These are phyloP conservation scores for Rhynchospora tenuis DNA, from an alignment of 176 grass and related monocot genomes.

Conservation along the genomic window DNA sequence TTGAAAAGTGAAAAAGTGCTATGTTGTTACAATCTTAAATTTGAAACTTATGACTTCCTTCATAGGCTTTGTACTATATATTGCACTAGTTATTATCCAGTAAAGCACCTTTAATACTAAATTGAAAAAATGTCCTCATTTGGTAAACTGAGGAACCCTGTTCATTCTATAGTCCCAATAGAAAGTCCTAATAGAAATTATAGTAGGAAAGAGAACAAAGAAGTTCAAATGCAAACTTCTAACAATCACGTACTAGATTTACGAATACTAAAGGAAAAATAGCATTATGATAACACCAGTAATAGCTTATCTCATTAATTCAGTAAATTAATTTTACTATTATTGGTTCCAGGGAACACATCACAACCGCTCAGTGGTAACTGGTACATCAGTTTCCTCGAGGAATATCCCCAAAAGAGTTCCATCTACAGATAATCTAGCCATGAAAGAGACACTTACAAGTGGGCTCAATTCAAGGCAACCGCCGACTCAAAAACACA, in stretches of 20 bases:
- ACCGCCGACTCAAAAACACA: slow-evolving; percentile 22
- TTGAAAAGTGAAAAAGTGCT: not conserved
- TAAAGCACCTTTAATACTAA: not conserved
- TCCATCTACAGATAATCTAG: slow-evolving; percentile 37
- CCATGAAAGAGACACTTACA: slow-evolving; percentile 45
- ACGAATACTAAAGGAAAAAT: not conserved
- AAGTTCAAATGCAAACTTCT: slow-evolving; percentile 19
- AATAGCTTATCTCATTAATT: slow-evolving; percentile 1
- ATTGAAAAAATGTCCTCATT: not conserved
- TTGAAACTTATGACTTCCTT: not conserved
- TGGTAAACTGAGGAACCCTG: not conserved
- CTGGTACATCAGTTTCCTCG: slow-evolving; percentile 41
- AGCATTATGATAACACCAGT: slow-evolving; percentile 16
- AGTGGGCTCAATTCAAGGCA: slow-evolving; percentile 19
- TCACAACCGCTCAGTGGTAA: slow-evolving; percentile 37
- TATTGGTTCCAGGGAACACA: slow-evolving; percentile 41
- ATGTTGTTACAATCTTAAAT: not conserved
- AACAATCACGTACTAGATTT: not conserved
- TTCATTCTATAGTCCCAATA: not conserved
- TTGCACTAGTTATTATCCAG: not conserved
- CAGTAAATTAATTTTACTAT: slow-evolving; percentile 30
- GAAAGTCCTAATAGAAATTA: not conserved
- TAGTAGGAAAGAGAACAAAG: not conserved
- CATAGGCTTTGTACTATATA: not conserved
- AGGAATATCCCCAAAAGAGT: slow-evolving; percentile 34